Evolutionary conservation across 2,329 filamentous ascomycete genomes (phyloP), one percentile per base, ranked within the genome.

Genomic region (Clonostachys solani): DNA sequence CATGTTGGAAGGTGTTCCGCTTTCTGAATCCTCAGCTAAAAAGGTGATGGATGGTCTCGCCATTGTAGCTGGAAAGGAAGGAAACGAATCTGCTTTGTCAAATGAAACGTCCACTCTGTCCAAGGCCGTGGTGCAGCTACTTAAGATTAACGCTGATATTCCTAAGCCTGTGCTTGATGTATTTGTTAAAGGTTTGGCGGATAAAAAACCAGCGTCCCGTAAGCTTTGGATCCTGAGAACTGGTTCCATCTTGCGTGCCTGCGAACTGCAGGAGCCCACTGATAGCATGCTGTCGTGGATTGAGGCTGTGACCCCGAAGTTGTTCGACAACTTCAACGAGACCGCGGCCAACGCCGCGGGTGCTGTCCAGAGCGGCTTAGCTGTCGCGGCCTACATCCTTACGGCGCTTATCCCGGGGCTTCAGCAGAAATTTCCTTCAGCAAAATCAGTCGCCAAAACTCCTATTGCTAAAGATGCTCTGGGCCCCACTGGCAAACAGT

Each of bases 11-110:
- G 73, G 76, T 7, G 67, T 92, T 33, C 76, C 81, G 2, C 71
- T 81, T 40, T 86, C 83, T 3, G 64, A 73, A 12, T 66, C 76
- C 3, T 75, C 87, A 37, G 86, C 88, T 1, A 74, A 78, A 48
- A 87, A 87, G 54, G 75, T 92, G 33, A 77, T 83, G 2, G 70
- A 75, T 44, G 81, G 80, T 7, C 75, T 97, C 49, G 81, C 86
- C 7, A 67, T 81, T 16, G 73, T 90, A 13, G 84, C 87, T 16
- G 69, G 79, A 7, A 96, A 96, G 60, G 94, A 99, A 67, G 84
- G 91, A 8, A 97, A 95, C 57, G 94, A 99, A 64, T 71, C 77
- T 35, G 92, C 92, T 40, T 72, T 96, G 23, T 77, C 81, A 40
- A 84, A 88, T 10, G 90, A 96, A 64, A 83, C 91, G 7, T 75